Evolutionary conservation across 1,284 basidiomycete genomes (phyloP), one percentile per base, ranked within the genome.

Genomic region (Rhodotorula sp.): DNA sequence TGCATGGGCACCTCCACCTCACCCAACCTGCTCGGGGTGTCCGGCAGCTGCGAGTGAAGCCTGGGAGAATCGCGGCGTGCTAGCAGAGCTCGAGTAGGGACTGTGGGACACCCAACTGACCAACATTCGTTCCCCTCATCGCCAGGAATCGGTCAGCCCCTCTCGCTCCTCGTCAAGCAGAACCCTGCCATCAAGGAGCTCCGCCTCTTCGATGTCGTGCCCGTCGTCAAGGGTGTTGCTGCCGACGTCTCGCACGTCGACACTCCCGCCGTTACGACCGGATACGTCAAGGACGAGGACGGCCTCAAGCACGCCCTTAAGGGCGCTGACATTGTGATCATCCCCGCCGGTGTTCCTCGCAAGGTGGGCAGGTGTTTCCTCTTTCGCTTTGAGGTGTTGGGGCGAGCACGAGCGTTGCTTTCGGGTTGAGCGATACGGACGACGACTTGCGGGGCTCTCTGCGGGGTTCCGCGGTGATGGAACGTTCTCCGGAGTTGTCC

Each of bases 301-400:
- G 59, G 59, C 20, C 85, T 98, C 73, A 87, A 88, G 81, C 90
- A 90, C 81, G 87, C 88, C 53, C 86, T 99, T 78, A 86, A 85
- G 66, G 92, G 90, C 70, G 93, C 93, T 56, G 88, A 97, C 76
- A 80, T 98, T 74, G 88, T 99, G 78, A 87, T 99, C 77, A 97
- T 99, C 81, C 96, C 96, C 71, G 96, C 95, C 77, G 95, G 96
- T 83, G 89, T 98, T 17, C 95, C 96, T 71, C 87, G 96, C 77
- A 99, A 99, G 84, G 78, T 78, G 29, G 27, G 77, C 17, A 17
- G 13, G n/a, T 1, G 9, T 17, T 34, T 2, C 13, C 36, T 56
- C 55, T 17, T 7, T 6, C 5, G n/a, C 27, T 8, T 39, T 4
- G 5, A n/a, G 13, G 5, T 13, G 24, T 13, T 24, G 8, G 9